phyloP scores from a whole-genome alignment of 805 yeast genomes.

The Metschnikowia sp. region DNA sequence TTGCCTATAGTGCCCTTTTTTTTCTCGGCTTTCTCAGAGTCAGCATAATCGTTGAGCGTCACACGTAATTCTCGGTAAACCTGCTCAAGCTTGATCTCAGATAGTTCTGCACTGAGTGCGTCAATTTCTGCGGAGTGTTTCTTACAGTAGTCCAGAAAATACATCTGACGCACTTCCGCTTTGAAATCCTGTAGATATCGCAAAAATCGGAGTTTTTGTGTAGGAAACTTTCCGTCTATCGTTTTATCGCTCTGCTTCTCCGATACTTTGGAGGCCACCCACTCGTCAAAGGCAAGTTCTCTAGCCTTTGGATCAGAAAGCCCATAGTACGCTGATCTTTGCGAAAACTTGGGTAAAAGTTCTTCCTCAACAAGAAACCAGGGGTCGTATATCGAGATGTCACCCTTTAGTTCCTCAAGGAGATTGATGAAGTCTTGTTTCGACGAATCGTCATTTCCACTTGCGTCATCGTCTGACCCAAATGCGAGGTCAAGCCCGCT shows the following conservation, averaged over 20 bases:
- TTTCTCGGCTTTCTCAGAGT: slow-evolving; percentile 26
- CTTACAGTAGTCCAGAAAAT: slow-evolving; percentile 27
- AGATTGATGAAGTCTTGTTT: slow-evolving; percentile 22
- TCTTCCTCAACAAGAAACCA: slow-evolving; percentile 40
- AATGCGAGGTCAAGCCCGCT: slow-evolving; percentile 17
- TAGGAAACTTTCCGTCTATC: slow-evolving; percentile 16
- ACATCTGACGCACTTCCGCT: slow-evolving; percentile 24
- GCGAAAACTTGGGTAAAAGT: slow-evolving; percentile 25
- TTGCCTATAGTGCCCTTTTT: slow-evolving; percentile 21
- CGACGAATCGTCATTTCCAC: slow-evolving; percentile 2
- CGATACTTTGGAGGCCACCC: slow-evolving; percentile 5
- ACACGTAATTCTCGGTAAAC: slow-evolving; percentile 27
- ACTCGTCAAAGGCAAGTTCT: slow-evolving; percentile 12
- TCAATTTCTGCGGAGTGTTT: slow-evolving; percentile 14
- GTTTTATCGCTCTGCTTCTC: not conserved
- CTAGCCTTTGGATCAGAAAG: slow-evolving; percentile 18
- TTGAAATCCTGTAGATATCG: slow-evolving; percentile 29
- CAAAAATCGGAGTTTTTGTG: slow-evolving; percentile 21
- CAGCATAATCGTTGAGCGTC: slow-evolving; percentile 26
- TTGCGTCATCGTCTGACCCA: slow-evolving; percentile 12
- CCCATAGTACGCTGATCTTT: slow-evolving; percentile 27
- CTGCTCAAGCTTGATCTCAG: slow-evolving; percentile 17
- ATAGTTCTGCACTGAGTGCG: not conserved
- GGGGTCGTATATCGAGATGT: slow-evolving; percentile 33
- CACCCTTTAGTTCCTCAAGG: slow-evolving; percentile 22